These are phyloP conservation scores for Diddensiella santjacobensis DNA, from an alignment of 805 yeast species.

Conservation along the genomic window DNA sequence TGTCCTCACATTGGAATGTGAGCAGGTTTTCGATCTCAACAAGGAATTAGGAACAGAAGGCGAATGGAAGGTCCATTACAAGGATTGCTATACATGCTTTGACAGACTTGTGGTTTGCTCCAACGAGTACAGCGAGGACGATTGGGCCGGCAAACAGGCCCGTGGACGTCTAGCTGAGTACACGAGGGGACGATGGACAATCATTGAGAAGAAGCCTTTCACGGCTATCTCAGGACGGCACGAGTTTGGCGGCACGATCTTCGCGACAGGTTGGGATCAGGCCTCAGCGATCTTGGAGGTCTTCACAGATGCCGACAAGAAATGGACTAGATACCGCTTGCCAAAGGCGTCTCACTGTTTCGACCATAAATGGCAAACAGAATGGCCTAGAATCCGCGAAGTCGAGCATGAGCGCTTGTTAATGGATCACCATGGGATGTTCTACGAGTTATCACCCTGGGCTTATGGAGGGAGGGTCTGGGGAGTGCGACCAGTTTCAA, in stretches of 20 bases:
- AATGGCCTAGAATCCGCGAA: slow-evolving; percentile 1
- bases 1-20: background rate
- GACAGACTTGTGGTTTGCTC: background rate
- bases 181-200: background rate
- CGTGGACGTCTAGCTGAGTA: slow-evolving; percentile 2
- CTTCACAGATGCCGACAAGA: background rate
- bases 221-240: background rate
- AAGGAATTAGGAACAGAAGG: background rate
- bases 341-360: slow-evolving; percentile 1
- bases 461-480: slow-evolving; percentile 3
- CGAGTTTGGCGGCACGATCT: slow-evolving; percentile 4
- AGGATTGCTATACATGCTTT: slow-evolving; percentile 1
- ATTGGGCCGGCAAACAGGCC: slow-evolving; percentile 1
- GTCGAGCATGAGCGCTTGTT: slow-evolving; percentile 2
- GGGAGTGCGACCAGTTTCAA: background rate
- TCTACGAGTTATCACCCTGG: slow-evolving; percentile 3
- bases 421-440: slow-evolving; percentile 3
- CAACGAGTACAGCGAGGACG: slow-evolving; percentile 2
- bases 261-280: slow-evolving; percentile 2
- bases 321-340: background rate
- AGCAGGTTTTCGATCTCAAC: background rate
- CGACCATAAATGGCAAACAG: slow-evolving; percentile 3
- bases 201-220: slow-evolving; percentile 1
- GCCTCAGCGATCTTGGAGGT: slow-evolving; percentile 1
- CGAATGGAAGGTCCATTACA: slow-evolving; percentile 1